Evolutionary conservation across 2,329 filamentous ascomycete genomes (phyloP).

Genomic region (Epicoccum nigrum): DNA sequence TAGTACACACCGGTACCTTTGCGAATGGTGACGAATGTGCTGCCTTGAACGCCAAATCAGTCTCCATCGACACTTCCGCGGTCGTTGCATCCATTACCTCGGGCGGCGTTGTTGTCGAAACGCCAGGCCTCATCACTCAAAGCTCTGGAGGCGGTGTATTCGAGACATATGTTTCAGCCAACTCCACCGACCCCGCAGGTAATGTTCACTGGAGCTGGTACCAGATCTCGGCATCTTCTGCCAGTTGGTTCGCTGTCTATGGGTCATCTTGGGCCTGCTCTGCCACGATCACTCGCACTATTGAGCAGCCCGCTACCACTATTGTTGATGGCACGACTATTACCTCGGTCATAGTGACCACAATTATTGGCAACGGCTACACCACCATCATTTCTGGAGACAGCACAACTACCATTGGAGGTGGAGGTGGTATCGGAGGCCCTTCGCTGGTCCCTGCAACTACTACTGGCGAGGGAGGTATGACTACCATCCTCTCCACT

Average conservation of each 20-base stretch:
- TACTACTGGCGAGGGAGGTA: slow-evolving; percentile 28
- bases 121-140: slow-evolving; percentile 29
- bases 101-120: slow-evolving; percentile 27
- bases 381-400: slow-evolving; percentile 34
- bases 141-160: slow-evolving; percentile 30
- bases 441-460: slow-evolving; percentile 35
- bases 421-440: slow-evolving; percentile 19
- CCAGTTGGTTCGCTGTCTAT: slow-evolving; percentile 35
- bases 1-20: slow-evolving; percentile 29
- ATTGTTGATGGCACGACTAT: slow-evolving; percentile 17
- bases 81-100: slow-evolving; percentile 31
- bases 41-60: slow-evolving; percentile 8
- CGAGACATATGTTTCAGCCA: slow-evolving; percentile 28
- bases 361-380: slow-evolving; percentile 29
- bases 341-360: slow-evolving; percentile 23
- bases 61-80: slow-evolving; percentile 26
- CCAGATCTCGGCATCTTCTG: slow-evolving; percentile 33
- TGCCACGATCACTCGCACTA: slow-evolving; percentile 26
- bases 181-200: slow-evolving; percentile 29
- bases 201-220: slow-evolving; percentile 33
- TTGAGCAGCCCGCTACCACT: slow-evolving; percentile 24
- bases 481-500: slow-evolving; percentile 32
- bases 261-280: slow-evolving; percentile 36
- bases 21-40: slow-evolving; percentile 32
- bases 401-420: slow-evolving; percentile 23